A percentile compares a stretch with the other conserved stretches of the same genome.
Evolutionary conservation across 192 early-diverging fungal genomes (phyloP).

Genomic region (Backusella luteola): DNA sequence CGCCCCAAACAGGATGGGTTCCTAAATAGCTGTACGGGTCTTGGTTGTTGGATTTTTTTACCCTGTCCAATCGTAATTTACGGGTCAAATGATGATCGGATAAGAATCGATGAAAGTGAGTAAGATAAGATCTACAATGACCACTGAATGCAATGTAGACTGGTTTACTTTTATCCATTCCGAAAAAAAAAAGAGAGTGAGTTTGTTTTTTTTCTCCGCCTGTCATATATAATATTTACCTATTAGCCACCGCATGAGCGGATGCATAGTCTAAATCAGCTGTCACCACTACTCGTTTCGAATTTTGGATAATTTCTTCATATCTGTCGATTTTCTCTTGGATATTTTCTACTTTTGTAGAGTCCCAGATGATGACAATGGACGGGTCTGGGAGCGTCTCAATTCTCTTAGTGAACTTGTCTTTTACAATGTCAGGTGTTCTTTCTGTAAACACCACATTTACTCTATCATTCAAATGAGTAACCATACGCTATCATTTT

Average conservation of each 20-base stretch:
- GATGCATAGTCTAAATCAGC: constrained; percentile 34
- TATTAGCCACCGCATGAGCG: constrained; percentile 22
- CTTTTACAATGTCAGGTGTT: constrained; percentile 24
- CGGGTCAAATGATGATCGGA: constrained; percentile 24
- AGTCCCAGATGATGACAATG: constrained; percentile 22
- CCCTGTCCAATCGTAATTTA: constrained; percentile 28
- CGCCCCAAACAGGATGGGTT: constrained; percentile 20
- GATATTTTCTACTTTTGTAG: not conserved
- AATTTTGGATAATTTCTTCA: constrained; percentile 15
- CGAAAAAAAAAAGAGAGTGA: not conserved
- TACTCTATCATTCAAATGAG: constrained; percentile 14
- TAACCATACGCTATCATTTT: constrained; percentile 24
- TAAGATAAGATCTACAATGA: constrained; percentile 18
- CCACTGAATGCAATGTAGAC: constrained; percentile 35
- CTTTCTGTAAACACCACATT: constrained; percentile 35
- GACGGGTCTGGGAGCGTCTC: not conserved
- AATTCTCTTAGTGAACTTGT: constrained; percentile 9
- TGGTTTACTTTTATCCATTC: constrained; percentile 23
- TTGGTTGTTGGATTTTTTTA: not conserved
- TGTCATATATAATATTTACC: constrained; percentile 11
- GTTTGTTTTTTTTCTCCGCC: too few relatives aligned
- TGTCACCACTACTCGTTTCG: constrained; percentile 18
- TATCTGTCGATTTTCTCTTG: constrained; percentile 18
- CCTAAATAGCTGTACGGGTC: constrained; percentile 36
- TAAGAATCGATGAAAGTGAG: constrained; percentile 29